Percentiles rank a stretch among this genome's conserved stretches.
Evolutionary conservation across 495 filamentous ascomycete species (phyloP).

Genomic region (Rhizodiscina lignyota): DNA sequence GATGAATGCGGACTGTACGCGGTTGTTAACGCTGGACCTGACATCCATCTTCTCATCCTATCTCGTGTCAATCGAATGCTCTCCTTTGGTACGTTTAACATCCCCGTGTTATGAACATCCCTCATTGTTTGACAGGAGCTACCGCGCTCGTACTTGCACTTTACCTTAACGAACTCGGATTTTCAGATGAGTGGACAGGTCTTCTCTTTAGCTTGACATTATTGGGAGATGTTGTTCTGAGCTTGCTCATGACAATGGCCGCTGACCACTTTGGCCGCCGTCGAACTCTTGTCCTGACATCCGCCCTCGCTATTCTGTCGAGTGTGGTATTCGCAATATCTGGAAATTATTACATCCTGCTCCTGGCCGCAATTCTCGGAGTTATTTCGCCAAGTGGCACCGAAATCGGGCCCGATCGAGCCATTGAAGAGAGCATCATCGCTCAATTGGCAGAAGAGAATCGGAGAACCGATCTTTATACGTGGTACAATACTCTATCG

Average conservation of each 20-base stretch:
- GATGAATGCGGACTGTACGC: slow-evolving; percentile 29
- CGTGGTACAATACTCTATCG: slow-evolving; percentile 65
- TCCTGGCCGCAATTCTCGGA: slow-evolving; percentile 61
- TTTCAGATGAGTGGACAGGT: slow-evolving; percentile 57
- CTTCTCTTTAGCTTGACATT: slow-evolving; percentile 80
- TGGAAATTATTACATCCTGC: slow-evolving; percentile 57
- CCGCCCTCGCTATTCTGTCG: slow-evolving; percentile 46
- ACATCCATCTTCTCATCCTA: slow-evolving; percentile 57
- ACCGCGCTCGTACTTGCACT: slow-evolving; percentile 59
- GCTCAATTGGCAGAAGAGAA: slow-evolving; percentile 53
- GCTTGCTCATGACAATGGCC: slow-evolving; percentile 55
- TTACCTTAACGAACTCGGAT: slow-evolving; percentile 46
- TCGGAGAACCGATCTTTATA: slow-evolving; percentile 53
- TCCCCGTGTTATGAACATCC: too few relatives aligned
- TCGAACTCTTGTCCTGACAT: slow-evolving; percentile 50
- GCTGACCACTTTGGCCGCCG: slow-evolving; percentile 67
- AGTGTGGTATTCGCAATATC: slow-evolving; percentile 51
- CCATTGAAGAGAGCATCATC: slow-evolving; percentile 65
- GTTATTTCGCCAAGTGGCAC: slow-evolving; percentile 59
- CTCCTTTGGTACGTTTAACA: slow-evolving; percentile 61
- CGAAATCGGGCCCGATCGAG: slow-evolving; percentile 45
- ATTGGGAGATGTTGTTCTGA: slow-evolving; percentile 63
- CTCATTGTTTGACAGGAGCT: too few relatives aligned
- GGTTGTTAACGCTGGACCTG: slow-evolving; percentile 30
- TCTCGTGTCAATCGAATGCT: slow-evolving; percentile 64